phyloP scores from a whole-genome alignment of 2,329 filamentous ascomycete genomes.

The Curvularia verruculosa region DNA sequence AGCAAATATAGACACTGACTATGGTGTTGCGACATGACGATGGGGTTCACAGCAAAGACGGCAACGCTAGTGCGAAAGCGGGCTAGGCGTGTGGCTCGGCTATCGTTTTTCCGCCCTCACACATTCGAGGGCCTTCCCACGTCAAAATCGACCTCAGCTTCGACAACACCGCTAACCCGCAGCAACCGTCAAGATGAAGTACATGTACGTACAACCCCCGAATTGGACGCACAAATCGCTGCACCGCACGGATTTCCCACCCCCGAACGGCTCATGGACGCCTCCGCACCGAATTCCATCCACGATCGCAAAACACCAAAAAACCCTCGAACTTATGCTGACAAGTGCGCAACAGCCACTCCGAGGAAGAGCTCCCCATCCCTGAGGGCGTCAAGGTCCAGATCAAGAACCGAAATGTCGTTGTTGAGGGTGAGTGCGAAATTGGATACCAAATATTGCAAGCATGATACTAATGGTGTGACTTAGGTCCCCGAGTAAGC shows the following conservation, averaged over 20 bases:
- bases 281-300: conserved; percentile 17
- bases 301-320: conserved; percentile 18
- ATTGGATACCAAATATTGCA: not conserved
- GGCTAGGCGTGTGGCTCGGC: conserved; percentile 22
- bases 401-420: conserved; percentile 97
- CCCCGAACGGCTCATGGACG: conserved; percentile 21
- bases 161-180: conserved; percentile 45
- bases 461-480: conserved; percentile 26
- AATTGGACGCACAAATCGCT: conserved; percentile 19
- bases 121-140: conserved; percentile 14
- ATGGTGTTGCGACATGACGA: conserved; percentile 7
- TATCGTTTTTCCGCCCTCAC: conserved; percentile 24
- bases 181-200: conserved; percentile 83
- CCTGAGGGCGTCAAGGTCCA: conserved; percentile 96
- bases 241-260: conserved; percentile 17
- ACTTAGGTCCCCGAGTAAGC: conserved; percentile 43
- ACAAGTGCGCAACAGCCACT: conserved; percentile 65
- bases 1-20: not conserved
- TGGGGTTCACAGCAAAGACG: conserved; percentile 1
- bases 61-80: conserved; percentile 13
- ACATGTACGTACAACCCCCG: conserved; percentile 65
- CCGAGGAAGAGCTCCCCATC: conserved; percentile 91
- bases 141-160: conserved; percentile 19
- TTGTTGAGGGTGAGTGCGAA: conserved; percentile 87
- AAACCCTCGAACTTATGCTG: conserved; percentile 32